Conservation (phyloP, 306 rosid species). For the Rosa lucieae region DNA sequence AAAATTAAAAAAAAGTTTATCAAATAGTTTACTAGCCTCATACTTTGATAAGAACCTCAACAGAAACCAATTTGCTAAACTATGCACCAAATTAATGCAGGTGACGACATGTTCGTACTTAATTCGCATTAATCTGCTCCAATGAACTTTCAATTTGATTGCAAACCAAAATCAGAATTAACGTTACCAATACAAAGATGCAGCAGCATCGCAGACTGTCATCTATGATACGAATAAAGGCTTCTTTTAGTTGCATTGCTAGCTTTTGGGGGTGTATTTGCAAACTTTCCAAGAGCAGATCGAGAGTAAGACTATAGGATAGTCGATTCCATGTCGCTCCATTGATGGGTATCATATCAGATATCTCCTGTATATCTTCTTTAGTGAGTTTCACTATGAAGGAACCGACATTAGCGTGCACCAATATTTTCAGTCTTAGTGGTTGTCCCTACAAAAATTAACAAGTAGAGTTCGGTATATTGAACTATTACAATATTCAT, state of each 20-base stretch:
- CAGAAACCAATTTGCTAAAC: too few relatives aligned
- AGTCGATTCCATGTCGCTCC: constrained; percentile 49
- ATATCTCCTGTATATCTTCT: constrained; percentile 51
- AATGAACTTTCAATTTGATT: neutral
- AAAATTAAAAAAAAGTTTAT: too few relatives aligned
- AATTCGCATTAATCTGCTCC: neutral
- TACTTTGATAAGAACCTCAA: too few relatives aligned
- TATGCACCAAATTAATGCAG: too few relatives aligned
- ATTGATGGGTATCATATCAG: constrained; percentile 37
- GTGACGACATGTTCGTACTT: neutral
- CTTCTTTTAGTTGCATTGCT: too few relatives aligned
- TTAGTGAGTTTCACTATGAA: constrained; percentile 41
- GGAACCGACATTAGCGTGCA: constrained; percentile 36
- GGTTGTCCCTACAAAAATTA: constrained; percentile 49
- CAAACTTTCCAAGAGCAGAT: constrained; percentile 64
- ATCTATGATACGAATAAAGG: too few relatives aligned
- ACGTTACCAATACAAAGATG: too few relatives aligned
- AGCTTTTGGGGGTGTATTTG: constrained; percentile 19
- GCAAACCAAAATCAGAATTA: neutral
- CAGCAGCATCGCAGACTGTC: too few relatives aligned
- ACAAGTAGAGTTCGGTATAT: neutral
- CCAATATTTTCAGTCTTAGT: constrained; percentile 52
- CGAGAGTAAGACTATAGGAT: constrained; percentile 22
- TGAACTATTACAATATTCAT: too few relatives aligned
- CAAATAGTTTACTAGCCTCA: too few relatives aligned